Base-by-base conservation (phyloP, 495 filamentous ascomycete genomes). In the Talaromyces proteolyticus region DNA sequence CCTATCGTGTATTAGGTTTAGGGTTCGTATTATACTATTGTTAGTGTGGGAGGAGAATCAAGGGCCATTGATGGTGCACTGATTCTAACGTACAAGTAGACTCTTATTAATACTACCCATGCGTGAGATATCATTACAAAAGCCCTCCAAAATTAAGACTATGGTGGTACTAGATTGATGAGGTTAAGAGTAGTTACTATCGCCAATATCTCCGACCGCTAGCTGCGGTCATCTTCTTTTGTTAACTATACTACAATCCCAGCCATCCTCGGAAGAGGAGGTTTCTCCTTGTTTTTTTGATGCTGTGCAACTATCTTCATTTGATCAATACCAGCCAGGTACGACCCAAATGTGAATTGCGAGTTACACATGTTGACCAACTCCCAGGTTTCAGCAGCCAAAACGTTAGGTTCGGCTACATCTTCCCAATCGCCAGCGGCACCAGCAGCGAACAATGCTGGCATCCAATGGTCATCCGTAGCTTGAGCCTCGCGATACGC, bases 381-480 rank as follows among this genome's bases (percentile, higher is more conserved):
- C 63, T 85, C 81, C 80, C 80, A 84, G 50, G 70, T 74, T 64
- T 85, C 79, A 0, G 80, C 81, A 12, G 61, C 72, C 55, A 83
- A 41, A 11, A 63, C 57, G 0, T 66, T 69, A 21, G 59, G 49
- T 2, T 55, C 57, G 4, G 67, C 73, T 39, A 61, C 56, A 58
- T 81, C 79, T 38, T 77, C 77, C 42, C 60, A 57, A 29, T 69
- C 70, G 8, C 77, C 79, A 18, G 64, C 70, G 6, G 72, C 66
- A 16, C 81, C 81, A 0, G 78, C 79, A 2, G 79, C 77, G 61
- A 83, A 84, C 50, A 75, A 53, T 0, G 73, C 71, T 6, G 74
- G 63, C 74, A 83, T 82, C 53, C 81, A 82, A 58, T 85, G 80
- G 58, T 84, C 81, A 54, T 85, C 80, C 0, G 80, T 83, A 8